Conservation (phyloP, 305 asterid genomes). For the Solanum aculeatissimum region DNA sequence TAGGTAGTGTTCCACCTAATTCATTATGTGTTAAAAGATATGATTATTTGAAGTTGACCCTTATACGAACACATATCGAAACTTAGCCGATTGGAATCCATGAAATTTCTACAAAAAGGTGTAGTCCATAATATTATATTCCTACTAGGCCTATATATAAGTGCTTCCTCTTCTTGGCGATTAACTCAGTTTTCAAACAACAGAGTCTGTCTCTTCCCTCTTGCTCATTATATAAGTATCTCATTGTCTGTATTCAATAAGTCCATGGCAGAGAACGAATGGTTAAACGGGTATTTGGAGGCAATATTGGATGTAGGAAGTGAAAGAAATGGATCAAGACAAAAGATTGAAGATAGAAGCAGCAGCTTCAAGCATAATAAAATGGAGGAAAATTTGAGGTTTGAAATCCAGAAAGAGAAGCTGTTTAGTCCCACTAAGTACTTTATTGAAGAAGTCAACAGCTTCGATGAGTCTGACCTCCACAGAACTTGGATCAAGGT, state of each 20-base stretch:
- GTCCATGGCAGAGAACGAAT: conserved; percentile 47
- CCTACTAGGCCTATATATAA: conserved; percentile 11
- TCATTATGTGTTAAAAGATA: too few species aligned
- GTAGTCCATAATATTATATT: not conserved
- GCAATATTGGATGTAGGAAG: conserved; percentile 57
- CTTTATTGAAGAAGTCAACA: conserved; percentile 61
- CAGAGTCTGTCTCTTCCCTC: not conserved
- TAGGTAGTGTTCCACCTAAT: too few species aligned
- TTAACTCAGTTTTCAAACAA: conserved; percentile 11
- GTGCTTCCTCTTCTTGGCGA: conserved; percentile 5
- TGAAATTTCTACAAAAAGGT: not conserved
- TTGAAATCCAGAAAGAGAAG: conserved; percentile 17
- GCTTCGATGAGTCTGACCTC: conserved; percentile 62
- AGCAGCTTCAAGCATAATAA: conserved; percentile 13
- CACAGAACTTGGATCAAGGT: conserved; percentile 65
- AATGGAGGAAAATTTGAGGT: conserved; percentile 23
- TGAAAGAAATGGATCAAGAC: conserved; percentile 16
- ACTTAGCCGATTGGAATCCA: too few species aligned
- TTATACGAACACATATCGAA: too few species aligned
- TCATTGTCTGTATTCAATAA: not conserved
- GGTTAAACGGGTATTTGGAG: conserved; percentile 71
- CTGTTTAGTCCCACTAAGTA: conserved; percentile 46
- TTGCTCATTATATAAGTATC: not conserved
- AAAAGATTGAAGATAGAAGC: conserved; percentile 1
- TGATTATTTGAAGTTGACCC: too few species aligned